These are phyloP conservation scores for Fraxinus dipetala DNA, from an alignment of 305 asterid genomes.

Conservation along the genomic window DNA sequence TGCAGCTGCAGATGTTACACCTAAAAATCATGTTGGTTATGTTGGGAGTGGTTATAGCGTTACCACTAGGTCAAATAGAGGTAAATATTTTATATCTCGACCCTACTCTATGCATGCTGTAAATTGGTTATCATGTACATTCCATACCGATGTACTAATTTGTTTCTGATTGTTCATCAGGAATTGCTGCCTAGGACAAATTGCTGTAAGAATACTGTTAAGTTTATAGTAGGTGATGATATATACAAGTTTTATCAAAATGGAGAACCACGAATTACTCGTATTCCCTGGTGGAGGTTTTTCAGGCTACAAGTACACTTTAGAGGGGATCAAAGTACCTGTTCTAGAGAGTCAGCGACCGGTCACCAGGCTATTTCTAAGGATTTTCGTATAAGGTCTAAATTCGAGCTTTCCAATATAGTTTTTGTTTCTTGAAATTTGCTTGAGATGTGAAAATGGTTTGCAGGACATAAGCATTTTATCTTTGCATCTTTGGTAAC, in stretches of 20 bases:
- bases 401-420: slow-evolving; percentile 34
- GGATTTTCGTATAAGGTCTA: slow-evolving; percentile 34
- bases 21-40: slow-evolving; percentile 38
- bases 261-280: slow-evolving; percentile 22
- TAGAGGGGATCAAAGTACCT: slow-evolving; percentile 30
- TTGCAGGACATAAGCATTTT: slow-evolving; percentile 30
- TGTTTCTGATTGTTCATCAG: slow-evolving; percentile 32
- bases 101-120: neutral
- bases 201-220: slow-evolving; percentile 26
- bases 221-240: slow-evolving; percentile 30
- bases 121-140: neutral
- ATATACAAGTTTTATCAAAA: slow-evolving; percentile 30
- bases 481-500: slow-evolving; percentile 24
- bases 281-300: slow-evolving; percentile 23
- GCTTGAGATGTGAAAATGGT: slow-evolving; percentile 37
- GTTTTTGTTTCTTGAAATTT: slow-evolving; percentile 35
- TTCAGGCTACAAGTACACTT: slow-evolving; percentile 31
- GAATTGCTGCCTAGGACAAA: slow-evolving; percentile 59
- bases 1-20: slow-evolving; percentile 30
- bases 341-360: slow-evolving; percentile 26
- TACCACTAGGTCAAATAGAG: slow-evolving; percentile 50
- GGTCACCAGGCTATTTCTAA: slow-evolving; percentile 18
- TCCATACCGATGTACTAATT: neutral
- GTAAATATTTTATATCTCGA: slow-evolving; percentile 21
- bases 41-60: slow-evolving; percentile 46